Evolutionary conservation across 2,329 filamentous ascomycete species (phyloP), one percentile per base, ranked within the genome.

Genomic region (Botrytis fragariae): DNA sequence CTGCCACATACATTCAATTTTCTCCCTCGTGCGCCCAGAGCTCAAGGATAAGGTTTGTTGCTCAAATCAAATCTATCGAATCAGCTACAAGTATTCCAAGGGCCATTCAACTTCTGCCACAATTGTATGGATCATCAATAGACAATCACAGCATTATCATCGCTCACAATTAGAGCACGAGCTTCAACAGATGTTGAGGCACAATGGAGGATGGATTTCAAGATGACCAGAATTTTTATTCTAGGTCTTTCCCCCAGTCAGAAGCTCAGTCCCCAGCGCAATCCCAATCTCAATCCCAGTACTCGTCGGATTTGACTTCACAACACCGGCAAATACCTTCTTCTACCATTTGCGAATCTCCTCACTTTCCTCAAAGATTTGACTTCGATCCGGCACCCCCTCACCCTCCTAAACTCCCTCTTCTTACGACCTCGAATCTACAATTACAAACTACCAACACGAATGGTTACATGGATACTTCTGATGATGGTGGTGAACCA

Each of bases 171-270:
- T 10, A 45, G 48, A 72, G 71, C 62, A 72, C 71, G 35, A 67
- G 71, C 71, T 67, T 72, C 67, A 68, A 67, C 65, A 75, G 77
- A 81, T 81, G 79, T 79, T 72, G 74, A 76, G 74, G 72, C 78
- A 79, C 72, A 69, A 81, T 81, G 80, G 79, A 81, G 69, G 76
- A 74, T 74, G 77, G 73, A 73, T 79, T 79, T 75, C 77, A 79
- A 73, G 77, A 77, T 74, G 79, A 81, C 76, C 79, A 80, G 76
- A 80, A 81, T 72, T 80, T 79, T 74, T 79, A 79, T 74, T 76
- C 78, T 75, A 77, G 77, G 75, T 77, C 74, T 35, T 57, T 72
- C 54, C 71, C 74, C 59, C 73, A 59, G 39, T 74, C 69, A n/a
- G 64, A 51, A 48, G 45, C 54, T 69, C 71, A 69, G 32, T 54